These are phyloP conservation scores for Xylariaceae sp. DNA, from an alignment of 2,329 filamentous ascomycete genomes.

Conservation along the genomic window DNA sequence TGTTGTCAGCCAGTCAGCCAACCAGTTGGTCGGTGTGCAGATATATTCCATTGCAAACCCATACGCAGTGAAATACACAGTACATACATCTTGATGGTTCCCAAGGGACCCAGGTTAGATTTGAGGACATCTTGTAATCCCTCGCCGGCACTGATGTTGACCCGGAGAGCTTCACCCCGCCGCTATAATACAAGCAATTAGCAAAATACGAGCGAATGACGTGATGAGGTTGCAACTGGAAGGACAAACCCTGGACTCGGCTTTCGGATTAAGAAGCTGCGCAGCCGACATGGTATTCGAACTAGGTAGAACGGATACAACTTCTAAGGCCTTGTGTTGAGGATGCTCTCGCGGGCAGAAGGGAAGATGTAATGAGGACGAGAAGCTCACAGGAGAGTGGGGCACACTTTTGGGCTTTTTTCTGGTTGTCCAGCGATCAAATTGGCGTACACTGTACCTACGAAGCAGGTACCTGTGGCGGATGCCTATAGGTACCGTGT, in stretches of 20 bases:
- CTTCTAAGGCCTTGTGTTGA: not conserved
- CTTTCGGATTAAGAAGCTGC: conserved; percentile 97
- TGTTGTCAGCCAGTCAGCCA: conserved; percentile 1
- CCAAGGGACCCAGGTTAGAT: conserved; percentile 89
- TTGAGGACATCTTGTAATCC: conserved; percentile 90
- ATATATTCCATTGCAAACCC: not conserved
- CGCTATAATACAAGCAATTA: conserved; percentile 53
- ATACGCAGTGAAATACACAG: conserved; percentile 4
- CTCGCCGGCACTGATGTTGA: conserved; percentile 96
- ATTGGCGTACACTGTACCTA: not conserved
- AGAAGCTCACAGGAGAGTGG: conserved; percentile 16
- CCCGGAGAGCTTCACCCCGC: conserved; percentile 90
- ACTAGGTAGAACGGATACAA: not conserved
- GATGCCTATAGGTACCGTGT: not conserved
- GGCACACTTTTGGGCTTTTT: conserved; percentile 10
- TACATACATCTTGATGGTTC: conserved; percentile 88
- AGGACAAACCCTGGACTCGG: conserved; percentile 74
- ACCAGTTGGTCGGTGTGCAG: not conserved
- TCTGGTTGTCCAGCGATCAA: not conserved
- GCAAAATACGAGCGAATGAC: conserved; percentile 10
- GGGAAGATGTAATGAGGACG: conserved; percentile 9
- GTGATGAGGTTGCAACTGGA: not conserved
- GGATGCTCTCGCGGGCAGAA: not conserved
- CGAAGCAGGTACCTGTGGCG: not conserved
- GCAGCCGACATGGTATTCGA: conserved; percentile 78